A percentile compares a stretch with the other conserved stretches of the same genome.
These are phyloP conservation scores for Camellia japonica DNA, from an alignment of 148 eudicot species.

Conservation along the genomic window DNA sequence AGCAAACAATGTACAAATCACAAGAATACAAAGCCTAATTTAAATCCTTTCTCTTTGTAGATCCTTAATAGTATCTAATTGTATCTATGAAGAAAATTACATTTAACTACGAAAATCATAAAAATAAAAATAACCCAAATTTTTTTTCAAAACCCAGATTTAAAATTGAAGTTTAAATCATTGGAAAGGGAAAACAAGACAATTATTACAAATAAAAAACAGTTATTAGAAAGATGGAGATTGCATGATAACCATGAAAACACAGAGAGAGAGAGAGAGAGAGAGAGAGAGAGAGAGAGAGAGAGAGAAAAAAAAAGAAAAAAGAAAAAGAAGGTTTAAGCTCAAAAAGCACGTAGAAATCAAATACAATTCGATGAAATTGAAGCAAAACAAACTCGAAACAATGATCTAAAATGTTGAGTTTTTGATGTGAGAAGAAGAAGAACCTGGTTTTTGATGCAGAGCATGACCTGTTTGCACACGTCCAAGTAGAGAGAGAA, in stretches of 20 bases:
- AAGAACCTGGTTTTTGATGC: not conserved
- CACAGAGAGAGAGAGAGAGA: not conserved
- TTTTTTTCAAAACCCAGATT: not conserved
- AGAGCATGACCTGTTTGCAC: not conserved
- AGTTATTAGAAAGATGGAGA: too few relatives aligned
- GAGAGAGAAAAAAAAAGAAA: not conserved
- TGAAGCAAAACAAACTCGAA: not conserved
- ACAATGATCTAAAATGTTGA: not conserved
- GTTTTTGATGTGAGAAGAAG: not conserved
- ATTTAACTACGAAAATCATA: not conserved
- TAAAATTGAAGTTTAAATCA: not conserved
- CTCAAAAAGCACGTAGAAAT: not conserved
- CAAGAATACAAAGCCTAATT: not conserved
- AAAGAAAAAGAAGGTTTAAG: not conserved
- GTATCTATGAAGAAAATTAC: not conserved
- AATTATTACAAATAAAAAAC: not conserved
- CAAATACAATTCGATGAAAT: not conserved
- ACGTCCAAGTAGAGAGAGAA: too few relatives aligned
- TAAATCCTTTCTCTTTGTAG: not conserved
- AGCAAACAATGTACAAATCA: not conserved
- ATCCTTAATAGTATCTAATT: too few relatives aligned
- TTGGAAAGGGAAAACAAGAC: not conserved
- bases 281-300: not conserved
- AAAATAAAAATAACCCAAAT: not conserved
- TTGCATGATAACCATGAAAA: not conserved